These are phyloP conservation scores for Fusarium sp. DNA, from an alignment of 2,329 filamentous ascomycete genomes.

Conservation along the genomic window DNA sequence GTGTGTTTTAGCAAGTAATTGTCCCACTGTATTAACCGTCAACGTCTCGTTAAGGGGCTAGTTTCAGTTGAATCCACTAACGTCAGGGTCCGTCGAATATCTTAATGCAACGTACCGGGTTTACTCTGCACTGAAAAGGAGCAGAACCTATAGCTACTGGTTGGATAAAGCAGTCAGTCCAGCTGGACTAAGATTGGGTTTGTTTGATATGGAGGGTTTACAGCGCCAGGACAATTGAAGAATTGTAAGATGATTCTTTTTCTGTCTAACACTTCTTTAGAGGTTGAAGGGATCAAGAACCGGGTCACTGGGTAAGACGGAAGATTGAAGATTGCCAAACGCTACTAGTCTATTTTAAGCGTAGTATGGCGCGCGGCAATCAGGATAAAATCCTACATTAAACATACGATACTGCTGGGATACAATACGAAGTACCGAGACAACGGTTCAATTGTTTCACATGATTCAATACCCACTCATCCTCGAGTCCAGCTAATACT, in stretches of 20 bases:
- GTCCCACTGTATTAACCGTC: background rate
- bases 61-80: background rate
- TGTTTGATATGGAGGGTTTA: too few species aligned
- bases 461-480: background rate
- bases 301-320: background rate
- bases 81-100: too few species aligned
- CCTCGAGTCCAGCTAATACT: background rate
- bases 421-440: background rate
- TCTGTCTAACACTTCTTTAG: accelerated
- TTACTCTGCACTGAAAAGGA: too few species aligned
- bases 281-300: background rate
- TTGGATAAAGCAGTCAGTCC: too few species aligned
- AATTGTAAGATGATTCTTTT: too few species aligned
- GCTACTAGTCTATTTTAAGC: accelerated
- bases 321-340: accelerated
- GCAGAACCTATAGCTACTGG: too few species aligned
- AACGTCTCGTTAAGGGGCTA: background rate
- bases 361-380: background rate
- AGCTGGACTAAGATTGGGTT: too few species aligned
- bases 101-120: too few species aligned
- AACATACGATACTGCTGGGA: background rate
- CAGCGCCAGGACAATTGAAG: too few species aligned
- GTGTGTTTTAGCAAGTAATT: background rate
- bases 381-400: too few species aligned
- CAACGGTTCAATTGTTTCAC: background rate